These are phyloP conservation scores for Zygotorulaspora mrakii DNA, from an alignment of 1,139 yeast species.

Conservation along the genomic window DNA sequence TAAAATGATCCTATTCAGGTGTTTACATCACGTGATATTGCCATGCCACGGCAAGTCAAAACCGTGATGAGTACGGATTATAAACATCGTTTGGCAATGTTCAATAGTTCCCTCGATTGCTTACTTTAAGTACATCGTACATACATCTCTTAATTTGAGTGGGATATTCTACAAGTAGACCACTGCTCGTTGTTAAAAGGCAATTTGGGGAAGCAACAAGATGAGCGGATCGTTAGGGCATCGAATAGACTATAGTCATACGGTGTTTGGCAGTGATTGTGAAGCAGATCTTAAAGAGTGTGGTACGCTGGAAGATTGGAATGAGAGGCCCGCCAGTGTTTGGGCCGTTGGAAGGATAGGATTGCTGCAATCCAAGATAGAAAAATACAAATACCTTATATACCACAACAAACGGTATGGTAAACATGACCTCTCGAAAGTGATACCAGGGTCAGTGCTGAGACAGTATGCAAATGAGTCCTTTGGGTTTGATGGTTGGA, in stretches of 20 bases:
- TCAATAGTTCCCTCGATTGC: too few species aligned
- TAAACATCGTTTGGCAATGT: too few species aligned
- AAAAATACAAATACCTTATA: slow-evolving; percentile 27
- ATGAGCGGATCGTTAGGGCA: slow-evolving; percentile 11
- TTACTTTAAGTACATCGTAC: too few species aligned
- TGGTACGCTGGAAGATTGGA: slow-evolving; percentile 28
- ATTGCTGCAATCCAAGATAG: slow-evolving; percentile 29
- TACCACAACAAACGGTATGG: slow-evolving; percentile 32
- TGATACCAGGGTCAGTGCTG: slow-evolving; percentile 33
- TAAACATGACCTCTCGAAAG: slow-evolving; percentile 29
- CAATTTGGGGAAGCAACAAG: not conserved
- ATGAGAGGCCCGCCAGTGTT: slow-evolving; percentile 33
- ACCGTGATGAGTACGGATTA: too few species aligned
- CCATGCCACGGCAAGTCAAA: too few species aligned
- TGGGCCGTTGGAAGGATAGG: slow-evolving; percentile 35
- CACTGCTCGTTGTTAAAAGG: too few species aligned
- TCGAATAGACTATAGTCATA: slow-evolving; percentile 19
- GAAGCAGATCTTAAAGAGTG: slow-evolving; percentile 26
- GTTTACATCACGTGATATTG: not conserved
- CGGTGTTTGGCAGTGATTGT: slow-evolving; percentile 22
- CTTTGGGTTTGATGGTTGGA: slow-evolving; percentile 38
- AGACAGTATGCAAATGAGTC: slow-evolving; percentile 33
- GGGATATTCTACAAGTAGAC: too few species aligned
- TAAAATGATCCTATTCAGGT: not conserved
- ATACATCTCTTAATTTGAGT: too few species aligned